phyloP scores from a whole-genome alignment of 2,329 filamentous ascomycete species.

The Fusarium brachygibbosum region DNA sequence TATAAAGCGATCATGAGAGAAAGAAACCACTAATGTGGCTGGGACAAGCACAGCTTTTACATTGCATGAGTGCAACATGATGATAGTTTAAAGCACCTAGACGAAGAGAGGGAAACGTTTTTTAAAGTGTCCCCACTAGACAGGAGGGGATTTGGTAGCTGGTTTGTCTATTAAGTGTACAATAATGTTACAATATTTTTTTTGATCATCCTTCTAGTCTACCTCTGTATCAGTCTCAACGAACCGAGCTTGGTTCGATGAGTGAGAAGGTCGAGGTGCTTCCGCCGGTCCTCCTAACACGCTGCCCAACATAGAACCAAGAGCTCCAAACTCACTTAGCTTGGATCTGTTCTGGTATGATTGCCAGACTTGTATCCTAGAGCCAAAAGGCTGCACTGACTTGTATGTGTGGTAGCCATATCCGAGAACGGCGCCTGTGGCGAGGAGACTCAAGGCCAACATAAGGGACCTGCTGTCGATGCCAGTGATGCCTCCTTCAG shows the following conservation, averaged over 20 bases:
- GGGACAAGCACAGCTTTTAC: not conserved
- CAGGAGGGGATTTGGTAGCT: slow-evolving; percentile 4
- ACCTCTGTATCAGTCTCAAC: slow-evolving; percentile 56
- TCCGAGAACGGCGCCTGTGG: slow-evolving; percentile 56
- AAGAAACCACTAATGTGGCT: not conserved
- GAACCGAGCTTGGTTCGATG: slow-evolving; percentile 46
- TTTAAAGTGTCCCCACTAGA: slow-evolving; percentile 19
- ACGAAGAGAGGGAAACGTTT: slow-evolving; percentile 29
- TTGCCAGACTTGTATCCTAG: slow-evolving; percentile 60
- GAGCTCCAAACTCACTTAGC: slow-evolving; percentile 61
- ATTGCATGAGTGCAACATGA: not conserved
- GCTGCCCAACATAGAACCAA: slow-evolving; percentile 61
- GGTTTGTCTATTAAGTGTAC: slow-evolving; percentile 36
- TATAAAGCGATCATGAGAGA: slow-evolving; percentile 63
- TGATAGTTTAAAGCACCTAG: slow-evolving; percentile 32
- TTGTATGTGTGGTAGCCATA: slow-evolving; percentile 59
- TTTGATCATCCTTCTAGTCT: slow-evolving; percentile 46
- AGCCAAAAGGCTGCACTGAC: slow-evolving; percentile 60
- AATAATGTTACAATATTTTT: slow-evolving; percentile 40
- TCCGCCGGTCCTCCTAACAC: slow-evolving; percentile 49
- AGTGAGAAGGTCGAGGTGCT: slow-evolving; percentile 21
- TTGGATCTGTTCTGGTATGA: slow-evolving; percentile 50
- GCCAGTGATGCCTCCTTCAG: slow-evolving; percentile 52
- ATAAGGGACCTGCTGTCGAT: slow-evolving; percentile 53
- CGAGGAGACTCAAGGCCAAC: slow-evolving; percentile 52